Percentiles rank a stretch among this genome's conserved stretches.
phyloP scores from a whole-genome alignment of 495 filamentous ascomycete genomes.

The Talaromyces liani region DNA sequence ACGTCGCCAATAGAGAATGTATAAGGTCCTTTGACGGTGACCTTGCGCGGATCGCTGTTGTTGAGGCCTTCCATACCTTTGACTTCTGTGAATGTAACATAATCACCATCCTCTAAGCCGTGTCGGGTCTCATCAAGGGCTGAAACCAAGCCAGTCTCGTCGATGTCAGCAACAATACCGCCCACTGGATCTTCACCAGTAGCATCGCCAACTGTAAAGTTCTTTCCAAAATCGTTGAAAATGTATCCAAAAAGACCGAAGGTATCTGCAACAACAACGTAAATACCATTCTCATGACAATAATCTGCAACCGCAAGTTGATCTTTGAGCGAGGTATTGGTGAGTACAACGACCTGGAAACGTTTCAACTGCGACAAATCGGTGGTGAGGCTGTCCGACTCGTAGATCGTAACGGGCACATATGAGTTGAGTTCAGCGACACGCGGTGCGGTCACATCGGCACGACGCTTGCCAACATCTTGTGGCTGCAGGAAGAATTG shows the following conservation, averaged over 20 bases:
- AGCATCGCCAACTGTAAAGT: conserved; percentile 81
- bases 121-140: conserved; percentile 94
- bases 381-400: conserved; percentile 53
- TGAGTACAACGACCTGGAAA: conserved; percentile 90
- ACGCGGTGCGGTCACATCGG: conserved; percentile 74
- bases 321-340: conserved; percentile 68
- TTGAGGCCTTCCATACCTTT: conserved; percentile 91
- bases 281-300: conserved; percentile 88
- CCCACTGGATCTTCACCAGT: conserved; percentile 82
- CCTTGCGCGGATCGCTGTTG: conserved; percentile 69
- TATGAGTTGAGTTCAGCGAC: conserved; percentile 96
- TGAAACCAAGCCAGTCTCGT: conserved; percentile 83
- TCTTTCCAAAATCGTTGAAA: conserved; percentile 95
- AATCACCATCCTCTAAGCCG: conserved; percentile 93
- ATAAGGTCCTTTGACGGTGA: conserved; percentile 92
- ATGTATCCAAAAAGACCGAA: conserved; percentile 92
- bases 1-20: conserved; percentile 97
- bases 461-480: conserved; percentile 90
- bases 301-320: conserved; percentile 82
- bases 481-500: conserved; percentile 90
- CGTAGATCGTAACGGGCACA: conserved; percentile 74
- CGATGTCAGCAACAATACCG: conserved; percentile 87
- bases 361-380: conserved; percentile 72
- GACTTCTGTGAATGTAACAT: conserved; percentile 88
- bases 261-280: conserved; percentile 76